Conservation (phyloP, 805 yeast species). For the Saturnispora mendoncae region DNA sequence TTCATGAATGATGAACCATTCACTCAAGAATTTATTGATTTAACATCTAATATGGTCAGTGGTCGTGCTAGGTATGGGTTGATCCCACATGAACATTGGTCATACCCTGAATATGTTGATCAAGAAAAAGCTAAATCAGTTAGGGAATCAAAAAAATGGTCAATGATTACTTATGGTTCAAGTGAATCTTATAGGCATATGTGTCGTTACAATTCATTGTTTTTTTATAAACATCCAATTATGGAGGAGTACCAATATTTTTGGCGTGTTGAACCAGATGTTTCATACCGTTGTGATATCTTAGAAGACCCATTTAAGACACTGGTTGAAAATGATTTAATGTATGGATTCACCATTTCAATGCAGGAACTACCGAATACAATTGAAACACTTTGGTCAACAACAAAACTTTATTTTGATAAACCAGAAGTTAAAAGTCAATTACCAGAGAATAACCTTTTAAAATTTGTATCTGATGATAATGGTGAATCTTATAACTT, state of each 20-base stretch:
- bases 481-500: constrained; percentile 53
- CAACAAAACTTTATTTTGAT: constrained; percentile 35
- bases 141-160: constrained; percentile 28
- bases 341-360: constrained; percentile 45
- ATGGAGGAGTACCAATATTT: constrained; percentile 46
- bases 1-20: constrained; percentile 45
- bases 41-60: constrained; percentile 32
- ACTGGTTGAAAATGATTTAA: constrained; percentile 42
- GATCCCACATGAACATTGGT: constrained; percentile 44
- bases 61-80: constrained; percentile 39
- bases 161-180: constrained; percentile 48
- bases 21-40: constrained; percentile 31
- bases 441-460: constrained; percentile 31
- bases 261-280: constrained; percentile 55
- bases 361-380: constrained; percentile 43
- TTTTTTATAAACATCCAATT: constrained; percentile 47
- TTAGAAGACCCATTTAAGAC: constrained; percentile 46
- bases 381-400: constrained; percentile 43
- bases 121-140: constrained; percentile 30
- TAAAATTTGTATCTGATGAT: constrained; percentile 59
- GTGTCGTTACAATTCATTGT: constrained; percentile 45
- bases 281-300: constrained; percentile 44
- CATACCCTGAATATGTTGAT: constrained; percentile 41
- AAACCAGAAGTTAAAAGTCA: constrained; percentile 17
- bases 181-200: constrained; percentile 66